These are phyloP conservation scores for Phytophthora ohioensis DNA, from an alignment of 352 stramenopile genomes.

Conservation along the genomic window DNA sequence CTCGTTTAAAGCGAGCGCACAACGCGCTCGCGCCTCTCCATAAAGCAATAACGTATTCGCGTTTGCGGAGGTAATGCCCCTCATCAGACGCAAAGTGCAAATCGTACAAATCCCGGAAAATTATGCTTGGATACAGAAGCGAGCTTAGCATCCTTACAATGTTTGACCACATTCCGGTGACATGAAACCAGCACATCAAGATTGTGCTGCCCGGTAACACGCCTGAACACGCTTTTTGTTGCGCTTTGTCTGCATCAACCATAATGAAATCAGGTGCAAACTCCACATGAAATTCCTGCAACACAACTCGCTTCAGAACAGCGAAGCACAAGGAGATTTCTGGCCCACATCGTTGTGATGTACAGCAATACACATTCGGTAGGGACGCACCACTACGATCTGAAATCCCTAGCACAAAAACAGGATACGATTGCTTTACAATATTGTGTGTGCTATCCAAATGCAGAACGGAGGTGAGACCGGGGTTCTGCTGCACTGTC, in stretches of 20 bases:
- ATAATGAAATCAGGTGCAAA: constrained; percentile 5
- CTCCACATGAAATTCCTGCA: constrained; percentile 1
- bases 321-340: constrained; percentile 6
- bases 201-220: not conserved
- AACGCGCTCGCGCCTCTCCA: not conserved
- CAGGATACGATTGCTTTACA: constrained; percentile 10
- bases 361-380: constrained; percentile 4
- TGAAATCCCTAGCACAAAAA: constrained; percentile 9
- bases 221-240: not conserved
- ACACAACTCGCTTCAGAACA: not conserved
- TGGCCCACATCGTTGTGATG: not conserved
- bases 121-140: not conserved
- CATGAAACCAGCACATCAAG: constrained; percentile 11
- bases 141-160: not conserved
- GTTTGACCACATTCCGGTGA: not conserved
- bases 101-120: constrained; percentile 7
- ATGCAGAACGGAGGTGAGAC: not conserved
- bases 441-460: constrained; percentile 6
- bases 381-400: constrained; percentile 10
- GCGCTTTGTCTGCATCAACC: not conserved
- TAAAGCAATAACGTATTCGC: not conserved
- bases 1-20: not conserved
- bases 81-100: not conserved
- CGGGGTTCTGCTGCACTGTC: not conserved
- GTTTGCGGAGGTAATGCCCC: not conserved